Conservation (phyloP, 2,329 filamentous ascomycete species). For the Pseudocercospora fuligena region DNA sequence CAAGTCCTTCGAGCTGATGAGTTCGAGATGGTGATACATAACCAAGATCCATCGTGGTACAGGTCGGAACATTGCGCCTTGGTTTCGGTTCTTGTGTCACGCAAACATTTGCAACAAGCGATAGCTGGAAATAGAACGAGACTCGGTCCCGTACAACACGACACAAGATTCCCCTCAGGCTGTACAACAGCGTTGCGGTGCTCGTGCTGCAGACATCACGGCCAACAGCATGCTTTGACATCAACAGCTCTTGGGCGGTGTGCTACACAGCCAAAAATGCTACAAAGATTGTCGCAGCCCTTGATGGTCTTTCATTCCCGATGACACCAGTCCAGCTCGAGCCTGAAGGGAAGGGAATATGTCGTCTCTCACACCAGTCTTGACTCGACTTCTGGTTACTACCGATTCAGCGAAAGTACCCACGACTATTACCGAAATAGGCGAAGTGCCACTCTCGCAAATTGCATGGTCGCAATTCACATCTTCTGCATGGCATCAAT, state of each 20-base stretch:
- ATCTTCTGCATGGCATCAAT: background rate
- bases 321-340: background rate
- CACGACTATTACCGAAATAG: background rate
- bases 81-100: background rate
- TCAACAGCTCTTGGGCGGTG: background rate
- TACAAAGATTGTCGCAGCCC: background rate
- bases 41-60: background rate
- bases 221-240: background rate
- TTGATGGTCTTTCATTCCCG: background rate
- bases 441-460: background rate
- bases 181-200: background rate
- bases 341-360: background rate
- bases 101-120: background rate
- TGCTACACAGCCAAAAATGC: background rate
- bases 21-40: background rate
- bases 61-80: background rate
- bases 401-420: background rate
- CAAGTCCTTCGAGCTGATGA: background rate
- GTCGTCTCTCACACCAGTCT: background rate
- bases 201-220: background rate
- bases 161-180: background rate
- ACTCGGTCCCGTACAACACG: background rate
- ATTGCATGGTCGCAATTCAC: background rate
- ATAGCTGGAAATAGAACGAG: background rate
- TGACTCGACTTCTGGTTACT: background rate